phyloP scores from a whole-genome alignment of 2,329 filamentous ascomycete species.

The Aspergillus costaricaensis region DNA sequence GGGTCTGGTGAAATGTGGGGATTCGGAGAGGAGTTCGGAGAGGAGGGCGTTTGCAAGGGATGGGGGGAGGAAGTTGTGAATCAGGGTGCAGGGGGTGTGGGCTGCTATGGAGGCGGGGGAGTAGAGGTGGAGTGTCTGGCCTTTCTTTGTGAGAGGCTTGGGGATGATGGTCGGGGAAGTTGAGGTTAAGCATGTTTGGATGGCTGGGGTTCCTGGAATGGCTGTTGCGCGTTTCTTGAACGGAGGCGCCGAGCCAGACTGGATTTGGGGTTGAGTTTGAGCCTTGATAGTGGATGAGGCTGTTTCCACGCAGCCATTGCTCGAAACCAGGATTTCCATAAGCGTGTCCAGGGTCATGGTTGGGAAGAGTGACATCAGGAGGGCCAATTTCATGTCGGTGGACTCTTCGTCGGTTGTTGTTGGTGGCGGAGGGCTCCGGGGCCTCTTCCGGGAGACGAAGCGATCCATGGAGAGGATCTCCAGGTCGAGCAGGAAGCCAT shows the following conservation, averaged over 20 bases:
- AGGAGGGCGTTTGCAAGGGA: slow-evolving; percentile 74
- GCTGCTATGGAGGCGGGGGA: slow-evolving; percentile 76
- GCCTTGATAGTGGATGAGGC: slow-evolving; percentile 60
- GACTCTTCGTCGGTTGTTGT: slow-evolving; percentile 63
- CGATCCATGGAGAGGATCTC: slow-evolving; percentile 41
- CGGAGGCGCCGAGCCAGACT: slow-evolving; percentile 4
- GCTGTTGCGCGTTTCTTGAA: slow-evolving; percentile 40
- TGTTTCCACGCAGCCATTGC: slow-evolving; percentile 72
- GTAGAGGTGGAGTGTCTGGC: slow-evolving; percentile 80
- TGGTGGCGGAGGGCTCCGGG: slow-evolving; percentile 20
- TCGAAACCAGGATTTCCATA: slow-evolving; percentile 75
- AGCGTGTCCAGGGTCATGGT: slow-evolving; percentile 64
- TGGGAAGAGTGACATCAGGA: slow-evolving; percentile 76
- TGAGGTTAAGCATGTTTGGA: slow-evolving; percentile 65
- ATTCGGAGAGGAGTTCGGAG: slow-evolving; percentile 72
- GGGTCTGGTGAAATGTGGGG: slow-evolving; percentile 67
- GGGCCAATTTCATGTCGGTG: slow-evolving; percentile 85
- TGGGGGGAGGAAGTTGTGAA: slow-evolving; percentile 82
- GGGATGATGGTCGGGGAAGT: slow-evolving; percentile 46
- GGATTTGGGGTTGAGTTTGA: slow-evolving; percentile 15
- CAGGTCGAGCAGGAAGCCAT: slow-evolving; percentile 26
- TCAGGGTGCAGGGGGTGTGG: slow-evolving; percentile 86
- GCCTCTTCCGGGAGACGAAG: slow-evolving; percentile 42
- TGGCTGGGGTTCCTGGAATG: slow-evolving; percentile 44
- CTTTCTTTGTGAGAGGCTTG: slow-evolving; percentile 66